Base-by-base conservation (phyloP, 2,329 filamentous ascomycete genomes). In the Calonectria ilicicola region DNA sequence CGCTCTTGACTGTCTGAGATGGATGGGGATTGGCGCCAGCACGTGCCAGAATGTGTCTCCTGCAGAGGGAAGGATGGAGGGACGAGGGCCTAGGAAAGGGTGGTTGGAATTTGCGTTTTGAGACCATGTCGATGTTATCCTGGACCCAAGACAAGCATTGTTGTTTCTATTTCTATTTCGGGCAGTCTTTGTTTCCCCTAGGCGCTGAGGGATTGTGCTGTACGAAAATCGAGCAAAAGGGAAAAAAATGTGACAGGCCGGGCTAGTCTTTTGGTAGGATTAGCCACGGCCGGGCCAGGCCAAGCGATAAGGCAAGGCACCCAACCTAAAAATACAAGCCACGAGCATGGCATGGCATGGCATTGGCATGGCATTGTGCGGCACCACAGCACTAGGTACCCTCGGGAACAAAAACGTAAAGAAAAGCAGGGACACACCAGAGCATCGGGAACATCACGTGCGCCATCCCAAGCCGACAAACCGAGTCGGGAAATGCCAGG, bases 11-110 rank as follows among this genome's bases (percentile, higher is more conserved):
- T 69, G 69, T 74, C 67, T 73, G 65, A 71, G 70, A 69, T 70
- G 72, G 67, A 74, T 71, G 70, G 74, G 51, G 68, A 63, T 72
- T 74, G 74, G 65, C 62, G 51, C 56, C 72, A 70, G 77, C 75
- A 78, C 75, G 74, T 78, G 75, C 77, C 75, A 68, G 58, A 21
- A 47, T 42, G 73, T 51, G 73, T 66, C 65, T 73, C 47, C 38
- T 49, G 38, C 47, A 14, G n/a, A 15, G 15, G 40, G n/a, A 58
- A 38, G 40, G 51, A 60, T 44, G 51, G 35, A 53, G 19, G 26
- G 23, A 49, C 63, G 44, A 46, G 49, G 27, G 35, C 10, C n/a
- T 29, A 19, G 40, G 26, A 65, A n/a, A 65, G 27, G 47, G 46
- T 29, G 69, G 38, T 56, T 63, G 63, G 63, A 63, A 56, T 56